Conservation (phyloP, 2,329 filamentous ascomycete species). For the Teratosphaeria destructans region DNA sequence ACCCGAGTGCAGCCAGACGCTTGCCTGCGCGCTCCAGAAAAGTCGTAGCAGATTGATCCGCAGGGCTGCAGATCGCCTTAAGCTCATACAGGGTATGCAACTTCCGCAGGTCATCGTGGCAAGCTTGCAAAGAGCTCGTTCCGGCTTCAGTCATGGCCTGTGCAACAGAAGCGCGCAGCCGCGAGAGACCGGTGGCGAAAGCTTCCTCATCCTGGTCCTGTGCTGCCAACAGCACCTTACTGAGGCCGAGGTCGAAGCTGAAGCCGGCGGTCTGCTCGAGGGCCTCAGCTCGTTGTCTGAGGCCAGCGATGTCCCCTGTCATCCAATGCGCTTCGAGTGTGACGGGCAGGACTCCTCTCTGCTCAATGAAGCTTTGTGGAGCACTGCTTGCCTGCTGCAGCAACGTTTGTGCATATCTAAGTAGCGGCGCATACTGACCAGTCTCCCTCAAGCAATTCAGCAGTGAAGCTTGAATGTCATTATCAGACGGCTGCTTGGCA, state of each 20-base stretch:
- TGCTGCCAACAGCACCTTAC: conserved; percentile 51
- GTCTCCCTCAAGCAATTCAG: conserved; percentile 85
- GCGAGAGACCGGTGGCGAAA: conserved; percentile 50
- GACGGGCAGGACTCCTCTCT: conserved; percentile 58
- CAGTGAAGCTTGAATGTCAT: conserved; percentile 70
- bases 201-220: conserved; percentile 39
- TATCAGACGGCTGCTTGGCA: conserved; percentile 64
- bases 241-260: conserved; percentile 78
- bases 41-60: conserved; percentile 2
- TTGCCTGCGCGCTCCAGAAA: conserved; percentile 31
- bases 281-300: conserved; percentile 51
- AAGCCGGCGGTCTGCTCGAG: conserved; percentile 28
- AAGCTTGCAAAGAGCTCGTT: conserved; percentile 71
- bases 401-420: conserved; percentile 78
- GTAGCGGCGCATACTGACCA: conserved; percentile 65
- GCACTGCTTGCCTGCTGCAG: conserved; percentile 17
- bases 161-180: conserved; percentile 60
- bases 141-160: conserved; percentile 64
- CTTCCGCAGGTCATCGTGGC: conserved; percentile 74
- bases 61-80: conserved; percentile 55
- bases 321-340: conserved; percentile 90
- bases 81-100: conserved; percentile 82
- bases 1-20: conserved; percentile 79
- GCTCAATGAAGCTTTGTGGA: not conserved
- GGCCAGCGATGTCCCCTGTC: conserved; percentile 66